Evolutionary conservation across 306 rosid species (phyloP).

Genomic region (Rosa chinensis): DNA sequence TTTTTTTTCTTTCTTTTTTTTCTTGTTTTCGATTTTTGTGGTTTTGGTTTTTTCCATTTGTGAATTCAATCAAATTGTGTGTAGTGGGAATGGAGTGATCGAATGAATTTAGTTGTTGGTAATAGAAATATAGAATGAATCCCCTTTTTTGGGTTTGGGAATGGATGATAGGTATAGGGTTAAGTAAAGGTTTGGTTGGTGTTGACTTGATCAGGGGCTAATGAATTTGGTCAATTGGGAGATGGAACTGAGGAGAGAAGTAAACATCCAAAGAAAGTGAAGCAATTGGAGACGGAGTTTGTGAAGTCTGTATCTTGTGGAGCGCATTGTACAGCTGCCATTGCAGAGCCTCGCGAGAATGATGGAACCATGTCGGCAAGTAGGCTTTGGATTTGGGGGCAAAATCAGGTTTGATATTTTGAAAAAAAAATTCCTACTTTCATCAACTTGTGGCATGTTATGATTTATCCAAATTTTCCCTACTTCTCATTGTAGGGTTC

Average conservation of each 20-base stretch:
- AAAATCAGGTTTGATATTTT: slow-evolving; percentile 64
- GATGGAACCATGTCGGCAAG: slow-evolving; percentile 64
- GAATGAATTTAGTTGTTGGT: too few species aligned
- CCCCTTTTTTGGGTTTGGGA: too few species aligned
- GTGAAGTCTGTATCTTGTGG: slow-evolving; percentile 90
- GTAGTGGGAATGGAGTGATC: too few species aligned
- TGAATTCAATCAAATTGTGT: too few species aligned
- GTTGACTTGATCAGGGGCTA: slow-evolving; percentile 52
- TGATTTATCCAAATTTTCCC: neutral
- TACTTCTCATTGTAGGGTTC: slow-evolving; percentile 63
- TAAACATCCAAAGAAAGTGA: slow-evolving; percentile 70
- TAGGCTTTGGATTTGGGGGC: slow-evolving; percentile 98
- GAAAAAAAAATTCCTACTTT: slow-evolving; percentile 1
- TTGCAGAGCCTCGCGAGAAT: slow-evolving; percentile 74
- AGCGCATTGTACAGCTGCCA: slow-evolving; percentile 92
- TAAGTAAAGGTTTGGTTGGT: neutral
- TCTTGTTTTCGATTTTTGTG: neutral
- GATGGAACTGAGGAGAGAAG: slow-evolving; percentile 89
- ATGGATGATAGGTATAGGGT: too few species aligned
- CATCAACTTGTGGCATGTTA: neutral
- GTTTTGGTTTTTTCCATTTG: too few species aligned
- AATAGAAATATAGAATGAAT: too few species aligned
- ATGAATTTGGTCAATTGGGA: slow-evolving; percentile 92
- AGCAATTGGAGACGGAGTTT: slow-evolving; percentile 64
- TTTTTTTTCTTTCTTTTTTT: slow-evolving; percentile 1